Base-by-base conservation (phyloP, 768 basidiomycete genomes). In the Hemileccinum rubropunctum region DNA sequence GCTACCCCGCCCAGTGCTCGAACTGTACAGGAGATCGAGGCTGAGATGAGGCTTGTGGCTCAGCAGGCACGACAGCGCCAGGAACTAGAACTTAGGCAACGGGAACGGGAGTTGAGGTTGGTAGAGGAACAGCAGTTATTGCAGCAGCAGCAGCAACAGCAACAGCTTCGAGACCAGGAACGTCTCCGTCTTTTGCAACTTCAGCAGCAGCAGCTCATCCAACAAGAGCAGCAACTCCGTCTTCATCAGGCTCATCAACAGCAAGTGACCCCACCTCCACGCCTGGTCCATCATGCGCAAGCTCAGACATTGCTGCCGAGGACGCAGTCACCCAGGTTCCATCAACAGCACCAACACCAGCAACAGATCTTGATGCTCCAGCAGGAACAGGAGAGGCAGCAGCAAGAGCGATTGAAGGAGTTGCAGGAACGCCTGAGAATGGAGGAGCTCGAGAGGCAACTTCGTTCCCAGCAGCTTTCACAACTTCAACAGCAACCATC, bases 11-110 rank as follows among this genome's bases (percentile, higher is more conserved):
- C 60, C 6, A 75, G 75, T 32, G 73, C 76, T 10, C 81, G 82
- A 17, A 91, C 88, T 0, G 63, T 92, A 23, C 83, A 88, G 56
- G 91, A 93, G 56, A 84, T 93, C 51, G 91, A 93, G 60, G 80
- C 83, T 3, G 91, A 93, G 66, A 89, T 91, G 87, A 76, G 77
- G n/a, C 76, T 77, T 7, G 77, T 75, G 20, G 80, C 81, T 26
- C 76, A 80, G 45, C 76, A 79, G 52, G 64, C 67, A 10, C 66
- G 72, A 23, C 57, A 68, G 55, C 56, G 68, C 6, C 72, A 73
- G 47, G 69, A 74, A 38, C 62, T 71, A 23, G 73, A 78, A 50
- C 75, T 76, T 45, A 72, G 73, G 52, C 75, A 77, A 14, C 71
- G 78, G 47, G 74, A 77, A 38, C 75, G 80, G 55, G 71, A 77